A percentile compares a stretch with the other conserved stretches of the same genome.
Evolutionary conservation across 2,329 filamentous ascomycete genomes (phyloP).

Genomic region (Aspergillus costaricaensis): DNA sequence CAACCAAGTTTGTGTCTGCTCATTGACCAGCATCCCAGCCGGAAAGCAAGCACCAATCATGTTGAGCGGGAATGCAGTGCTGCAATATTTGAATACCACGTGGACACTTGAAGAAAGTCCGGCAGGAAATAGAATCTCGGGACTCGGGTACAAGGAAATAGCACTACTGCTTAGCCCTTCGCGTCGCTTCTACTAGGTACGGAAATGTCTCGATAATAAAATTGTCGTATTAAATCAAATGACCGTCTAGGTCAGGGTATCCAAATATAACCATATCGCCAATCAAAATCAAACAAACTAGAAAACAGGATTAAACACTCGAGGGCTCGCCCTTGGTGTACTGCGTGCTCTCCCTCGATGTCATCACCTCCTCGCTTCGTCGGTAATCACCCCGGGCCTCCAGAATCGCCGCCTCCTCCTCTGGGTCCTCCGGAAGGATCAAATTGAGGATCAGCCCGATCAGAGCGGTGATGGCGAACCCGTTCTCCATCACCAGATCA

Average conservation of each 20-base stretch:
- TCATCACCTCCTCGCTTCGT: conserved; percentile 11
- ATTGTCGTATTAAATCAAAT: not conserved
- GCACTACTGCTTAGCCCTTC: too few relatives aligned
- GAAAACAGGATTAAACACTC: not conserved
- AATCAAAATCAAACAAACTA: not conserved
- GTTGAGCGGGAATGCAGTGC: too few relatives aligned
- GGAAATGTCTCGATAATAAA: not conserved
- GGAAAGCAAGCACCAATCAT: too few relatives aligned
- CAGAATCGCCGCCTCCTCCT: conserved; percentile 55
- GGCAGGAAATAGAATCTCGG: too few relatives aligned
- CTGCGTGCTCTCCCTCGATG: not conserved
- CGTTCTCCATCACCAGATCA: conserved; percentile 68
- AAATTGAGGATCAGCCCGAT: conserved; percentile 74
- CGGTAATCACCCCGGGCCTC: conserved; percentile 27
- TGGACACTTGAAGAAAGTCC: too few relatives aligned
- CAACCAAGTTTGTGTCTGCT: too few relatives aligned
- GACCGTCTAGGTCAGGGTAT: not conserved
- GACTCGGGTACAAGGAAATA: too few relatives aligned
- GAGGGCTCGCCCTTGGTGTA: not conserved
- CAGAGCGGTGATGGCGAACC: conserved; percentile 66
- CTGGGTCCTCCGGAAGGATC: conserved; percentile 71
- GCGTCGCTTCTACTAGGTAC: too few relatives aligned
- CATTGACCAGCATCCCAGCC: too few relatives aligned
- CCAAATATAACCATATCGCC: not conserved
- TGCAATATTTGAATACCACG: too few relatives aligned